Conservation (phyloP, 2,329 filamentous ascomycete species). For the Chalaropsis thielavioides region DNA sequence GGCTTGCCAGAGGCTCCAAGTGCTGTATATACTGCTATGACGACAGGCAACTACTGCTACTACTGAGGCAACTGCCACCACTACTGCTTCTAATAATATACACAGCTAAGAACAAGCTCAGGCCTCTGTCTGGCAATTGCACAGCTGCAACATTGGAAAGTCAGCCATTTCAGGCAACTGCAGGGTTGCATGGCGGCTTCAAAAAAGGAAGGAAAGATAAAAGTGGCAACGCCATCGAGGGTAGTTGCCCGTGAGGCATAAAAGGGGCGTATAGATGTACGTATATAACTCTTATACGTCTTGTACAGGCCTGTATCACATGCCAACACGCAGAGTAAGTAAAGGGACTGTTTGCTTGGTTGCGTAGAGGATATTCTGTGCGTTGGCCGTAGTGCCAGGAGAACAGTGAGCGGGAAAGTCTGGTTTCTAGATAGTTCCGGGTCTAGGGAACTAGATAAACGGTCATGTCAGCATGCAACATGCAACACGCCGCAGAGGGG, state of each 20-base stretch:
- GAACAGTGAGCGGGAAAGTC: too few relatives aligned
- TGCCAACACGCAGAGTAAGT: not conserved
- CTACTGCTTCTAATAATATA: not conserved
- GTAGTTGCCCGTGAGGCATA: not conserved
- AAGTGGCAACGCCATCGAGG: not conserved
- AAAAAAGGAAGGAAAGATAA: not conserved
- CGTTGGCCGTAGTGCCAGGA: not conserved
- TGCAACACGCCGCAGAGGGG: not conserved
- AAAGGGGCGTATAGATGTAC: not conserved
- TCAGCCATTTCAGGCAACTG: not conserved
- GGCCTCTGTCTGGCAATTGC: not conserved
- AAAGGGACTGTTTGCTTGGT: not conserved
- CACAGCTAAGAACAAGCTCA: not conserved
- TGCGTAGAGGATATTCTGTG: not conserved
- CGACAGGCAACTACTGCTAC: not conserved
- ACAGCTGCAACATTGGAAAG: not conserved
- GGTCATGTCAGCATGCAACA: not conserved
- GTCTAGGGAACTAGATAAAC: not conserved
- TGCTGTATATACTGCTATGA: not conserved
- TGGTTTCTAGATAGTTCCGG: not conserved
- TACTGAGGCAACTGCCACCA: not conserved
- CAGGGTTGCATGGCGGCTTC: not conserved
- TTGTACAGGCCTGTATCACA: not conserved
- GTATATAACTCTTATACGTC: too few relatives aligned
- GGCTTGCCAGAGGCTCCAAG: too few relatives aligned